Percentiles rank a stretch among this genome's conserved stretches.
These are phyloP conservation scores for bread wheat (Triticum aestivum) DNA, from an alignment of 176 grass and related monocot genomes.

Conservation along the genomic window IWGSC_CS_RefSeq_v2.1 NC_057813.1:584416673-584417172, in stretches of 20 bases:
- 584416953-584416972: background rate
- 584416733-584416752: background rate
- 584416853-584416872: no score
- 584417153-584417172: conserved; percentile 68
- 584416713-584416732: background rate
- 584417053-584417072: conserved; percentile 35
- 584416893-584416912: background rate
- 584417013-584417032: conserved; percentile 84
- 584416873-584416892: no score
- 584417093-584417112: background rate
- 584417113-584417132: background rate
- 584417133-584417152: conserved; percentile 48
- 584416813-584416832: conserved; percentile 84
- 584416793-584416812: conserved; percentile 53
- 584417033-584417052: conserved; percentile 87
- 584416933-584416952: background rate
- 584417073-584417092: background rate
- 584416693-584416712: background rate
- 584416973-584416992: conserved; percentile 63
- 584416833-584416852: conserved; percentile 63
- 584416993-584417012: conserved; percentile 73
- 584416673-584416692: background rate
- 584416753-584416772: background rate
- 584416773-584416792: conserved; percentile 67
- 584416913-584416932: background rate